Evolutionary conservation across 1,284 basidiomycete genomes (phyloP), one percentile per base, ranked within the genome.

Genomic region (Irpex sp.): DNA sequence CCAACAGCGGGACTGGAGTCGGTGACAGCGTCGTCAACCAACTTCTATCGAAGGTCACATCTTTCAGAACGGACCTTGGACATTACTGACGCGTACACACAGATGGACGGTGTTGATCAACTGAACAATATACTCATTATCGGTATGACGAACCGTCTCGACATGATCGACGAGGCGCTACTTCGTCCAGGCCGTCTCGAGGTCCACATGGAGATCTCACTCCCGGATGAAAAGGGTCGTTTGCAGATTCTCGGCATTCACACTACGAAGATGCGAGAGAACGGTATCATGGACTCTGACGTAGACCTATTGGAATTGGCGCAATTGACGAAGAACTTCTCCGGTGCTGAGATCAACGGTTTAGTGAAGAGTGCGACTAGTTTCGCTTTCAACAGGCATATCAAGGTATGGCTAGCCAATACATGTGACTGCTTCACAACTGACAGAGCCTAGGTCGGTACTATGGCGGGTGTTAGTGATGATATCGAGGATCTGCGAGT

Each of bases 101-200:
- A 95, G 93, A 96, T 99, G 93, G 97, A 99, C 70, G 97, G 97
- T 81, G 97, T 99, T 5, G 97, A 99, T 73, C 93, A 96, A 78
- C 83, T 99, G 57, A 99, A 99, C 81, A 99, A 99, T 75, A 97
- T 99, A 63, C 90, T 99, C 67, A 92, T 99, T 68, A 99, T 99
- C 68, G 97, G 97, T 71, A 99, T 99, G 97, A 99, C 97, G 58
- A 99, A 99, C 76, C 90, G 97, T 65, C 79, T 90, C 58, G 97
- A 99, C 81, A 96, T 99, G 96, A 98, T 99, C 69, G 97, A 99
- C 71, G 97, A 99, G 73, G 97, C 96, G 5, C 83, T 99, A 1
- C 83, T 98, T 12, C 95, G 97, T 70, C 96, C 97, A 1, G 97
- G 97, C 61, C 95, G 97, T 80, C 88, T 99, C 56, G 97, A 99